Percentiles rank a stretch among this genome's conserved stretches.
These are phyloP conservation scores for Ammopiptanthus mongolicus DNA, from an alignment of 306 rosid genomes.

Conservation along the genomic window DNA sequence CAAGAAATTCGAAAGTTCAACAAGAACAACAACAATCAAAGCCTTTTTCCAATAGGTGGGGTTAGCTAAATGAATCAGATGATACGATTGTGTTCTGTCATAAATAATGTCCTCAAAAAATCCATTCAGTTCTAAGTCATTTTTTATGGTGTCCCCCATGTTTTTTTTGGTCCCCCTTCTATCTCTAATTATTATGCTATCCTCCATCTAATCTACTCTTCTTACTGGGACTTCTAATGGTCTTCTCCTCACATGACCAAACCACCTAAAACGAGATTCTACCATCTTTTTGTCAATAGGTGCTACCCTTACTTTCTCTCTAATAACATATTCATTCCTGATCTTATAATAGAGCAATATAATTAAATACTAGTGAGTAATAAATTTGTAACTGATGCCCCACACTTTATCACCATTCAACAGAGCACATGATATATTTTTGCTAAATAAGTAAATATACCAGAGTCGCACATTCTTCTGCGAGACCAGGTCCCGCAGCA, in stretches of 20 bases:
- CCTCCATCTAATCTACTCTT: not conserved
- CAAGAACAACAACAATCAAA: not conserved
- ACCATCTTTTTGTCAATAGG: too few species aligned
- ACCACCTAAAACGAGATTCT: too few species aligned
- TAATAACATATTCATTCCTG: too few species aligned
- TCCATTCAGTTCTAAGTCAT: too few species aligned
- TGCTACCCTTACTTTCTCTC: too few species aligned
- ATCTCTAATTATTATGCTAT: too few species aligned
- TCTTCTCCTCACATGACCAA: too few species aligned
- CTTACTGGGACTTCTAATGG: not conserved
- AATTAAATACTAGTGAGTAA: not conserved
- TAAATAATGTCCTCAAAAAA: not conserved
- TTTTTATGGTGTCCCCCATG: too few species aligned
- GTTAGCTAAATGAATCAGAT: not conserved
- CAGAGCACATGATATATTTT: not conserved
- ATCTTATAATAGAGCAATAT: too few species aligned
- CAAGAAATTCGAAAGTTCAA: not conserved
- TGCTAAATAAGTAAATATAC: conserved; percentile 35
- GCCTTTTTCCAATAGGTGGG: not conserved
- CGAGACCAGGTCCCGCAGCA: conserved; percentile 98
- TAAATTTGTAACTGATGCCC: not conserved
- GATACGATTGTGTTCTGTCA: not conserved
- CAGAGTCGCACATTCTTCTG: conserved; percentile 90
- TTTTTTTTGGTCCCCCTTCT: too few species aligned
- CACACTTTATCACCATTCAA: not conserved